Conservation (phyloP, 345 rosid genomes). For the Euphorbia pulcherrima region DNA sequence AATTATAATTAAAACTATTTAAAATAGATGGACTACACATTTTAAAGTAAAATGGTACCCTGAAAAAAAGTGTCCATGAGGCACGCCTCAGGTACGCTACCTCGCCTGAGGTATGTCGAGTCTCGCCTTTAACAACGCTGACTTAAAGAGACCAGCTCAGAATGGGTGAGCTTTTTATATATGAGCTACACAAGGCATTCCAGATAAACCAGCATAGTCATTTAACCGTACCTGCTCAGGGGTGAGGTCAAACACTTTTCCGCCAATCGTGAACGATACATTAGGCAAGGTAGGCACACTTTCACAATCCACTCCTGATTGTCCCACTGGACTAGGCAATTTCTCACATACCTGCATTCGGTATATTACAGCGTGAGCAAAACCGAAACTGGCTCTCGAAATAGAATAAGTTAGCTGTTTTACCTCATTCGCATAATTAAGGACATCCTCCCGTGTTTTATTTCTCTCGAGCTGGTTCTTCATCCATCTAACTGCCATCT, state of each 20-base stretch:
- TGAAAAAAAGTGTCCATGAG: too few species aligned
- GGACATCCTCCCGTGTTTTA: conserved; percentile 61
- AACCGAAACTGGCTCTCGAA: background rate
- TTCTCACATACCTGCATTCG: conserved; percentile 64
- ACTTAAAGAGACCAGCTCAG: background rate
- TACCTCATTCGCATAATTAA: conserved; percentile 69
- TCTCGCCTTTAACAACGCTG: too few species aligned
- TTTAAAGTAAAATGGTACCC: too few species aligned
- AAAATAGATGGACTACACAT: too few species aligned
- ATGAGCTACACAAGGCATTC: background rate
- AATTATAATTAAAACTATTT: too few species aligned
- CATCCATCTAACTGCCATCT: conserved; percentile 95
- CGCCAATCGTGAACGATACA: conserved; percentile 72
- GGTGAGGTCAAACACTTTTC: conserved; percentile 62
- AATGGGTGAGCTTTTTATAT: background rate
- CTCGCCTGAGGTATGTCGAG: too few species aligned
- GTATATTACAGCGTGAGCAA: conserved; percentile 6
- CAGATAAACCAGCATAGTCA: background rate
- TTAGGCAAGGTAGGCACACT: conserved; percentile 62
- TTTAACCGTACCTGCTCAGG: conserved; percentile 61
- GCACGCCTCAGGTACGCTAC: too few species aligned
- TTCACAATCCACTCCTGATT: conserved; percentile 68
- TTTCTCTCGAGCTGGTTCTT: conserved; percentile 62
- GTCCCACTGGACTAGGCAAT: conserved; percentile 81
- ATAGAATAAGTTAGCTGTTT: conserved; percentile 7